Evolutionary conservation across 2,329 filamentous ascomycete species (phyloP), one percentile per base, ranked within the genome.

Genomic region (Stagonosporopsis chrysanthemi): DNA sequence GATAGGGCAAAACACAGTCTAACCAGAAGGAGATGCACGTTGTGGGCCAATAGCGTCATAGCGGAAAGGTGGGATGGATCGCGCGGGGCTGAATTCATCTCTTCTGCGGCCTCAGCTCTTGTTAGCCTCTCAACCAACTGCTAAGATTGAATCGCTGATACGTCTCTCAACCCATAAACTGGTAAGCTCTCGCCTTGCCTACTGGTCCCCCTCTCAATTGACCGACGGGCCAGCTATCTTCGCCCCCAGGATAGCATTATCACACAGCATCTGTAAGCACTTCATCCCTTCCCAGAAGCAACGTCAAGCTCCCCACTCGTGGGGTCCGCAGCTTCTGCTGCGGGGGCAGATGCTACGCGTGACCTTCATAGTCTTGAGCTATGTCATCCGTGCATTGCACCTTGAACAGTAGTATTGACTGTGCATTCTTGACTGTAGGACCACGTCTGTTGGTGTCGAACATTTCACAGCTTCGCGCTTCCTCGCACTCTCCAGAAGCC

Each of bases 231-330:
- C 22, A 40, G 42, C 38, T 24, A 22, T 28, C 26, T 36, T 33
- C 11, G 26, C 41, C 26, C 22, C n/a, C 8, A 15, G 8, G 36
- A 29, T 28, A 47, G 38, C 51, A 24, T 52, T 40, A 22, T 40
- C 44, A 40, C 35, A 48, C 26, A 52, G 47, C 41, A 51, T 52
- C 51, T 55, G 56, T 59, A 55, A 59, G 51, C 33, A 26, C 19
- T 51, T 24, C 46, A 12, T 28, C 45, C 7, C 24, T 14, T 41
- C 33, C n/a, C 26, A 35, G 42, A 54, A 59, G 46, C 42, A 51
- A 46, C 35, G 38, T 8, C 36, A 40, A 43, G 36, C 51, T 47
- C 22, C 22, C 19, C 23, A 12, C 19, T 19, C 40, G 40, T 35
- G 45, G 45, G 46, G 45, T 39, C 14, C 50, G 9, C 17, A 44